Percentiles rank a stretch among this genome's conserved stretches.
Evolutionary conservation across 139 green algal genomes (phyloP).

Genomic region (Ulvella scutata): DNA sequence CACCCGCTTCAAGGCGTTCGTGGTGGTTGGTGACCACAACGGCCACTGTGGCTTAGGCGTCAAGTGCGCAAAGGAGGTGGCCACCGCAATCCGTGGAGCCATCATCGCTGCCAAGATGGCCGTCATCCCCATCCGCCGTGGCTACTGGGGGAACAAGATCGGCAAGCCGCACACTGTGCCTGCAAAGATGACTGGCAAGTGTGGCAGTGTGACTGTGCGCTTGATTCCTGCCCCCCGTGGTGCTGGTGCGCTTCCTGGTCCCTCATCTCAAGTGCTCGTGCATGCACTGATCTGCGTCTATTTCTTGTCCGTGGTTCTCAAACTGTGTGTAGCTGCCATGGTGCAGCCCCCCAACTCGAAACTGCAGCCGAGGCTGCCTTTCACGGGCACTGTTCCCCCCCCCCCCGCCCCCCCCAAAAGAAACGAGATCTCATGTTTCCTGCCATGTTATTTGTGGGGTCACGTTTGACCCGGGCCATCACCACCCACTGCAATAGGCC

Average conservation of each 20-base stretch:
- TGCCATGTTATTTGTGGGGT: too few relatives aligned
- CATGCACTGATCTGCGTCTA: too few relatives aligned
- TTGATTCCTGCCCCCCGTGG: constrained; percentile 94
- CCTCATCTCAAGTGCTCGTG: too few relatives aligned
- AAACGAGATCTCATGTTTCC: too few relatives aligned
- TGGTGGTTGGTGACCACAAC: constrained; percentile 96
- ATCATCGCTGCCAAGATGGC: constrained; percentile 98
- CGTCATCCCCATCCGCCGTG: constrained; percentile 81
- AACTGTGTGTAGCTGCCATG: too few relatives aligned
- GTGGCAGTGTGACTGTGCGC: constrained; percentile 86
- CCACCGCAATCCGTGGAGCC: constrained; percentile 91
- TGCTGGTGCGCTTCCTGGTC: constrained; percentile 39
- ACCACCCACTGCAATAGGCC: too few relatives aligned
- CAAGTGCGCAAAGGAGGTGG: constrained; percentile 99
- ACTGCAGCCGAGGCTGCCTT: too few relatives aligned
- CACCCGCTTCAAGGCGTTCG: constrained; percentile 99
- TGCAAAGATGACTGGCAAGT: constrained; percentile 93
- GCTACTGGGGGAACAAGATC: constrained; percentile 98
- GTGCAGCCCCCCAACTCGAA: too few relatives aligned
- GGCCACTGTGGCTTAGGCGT: constrained; percentile 96
- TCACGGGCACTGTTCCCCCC: too few relatives aligned
- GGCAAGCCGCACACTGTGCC: constrained; percentile 73
- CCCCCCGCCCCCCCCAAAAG: too few relatives aligned
- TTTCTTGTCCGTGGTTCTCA: too few relatives aligned
- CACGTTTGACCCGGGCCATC: too few relatives aligned